Base-by-base conservation (phyloP, 345 rosid species). In the Syzygium aromaticum region DNA sequence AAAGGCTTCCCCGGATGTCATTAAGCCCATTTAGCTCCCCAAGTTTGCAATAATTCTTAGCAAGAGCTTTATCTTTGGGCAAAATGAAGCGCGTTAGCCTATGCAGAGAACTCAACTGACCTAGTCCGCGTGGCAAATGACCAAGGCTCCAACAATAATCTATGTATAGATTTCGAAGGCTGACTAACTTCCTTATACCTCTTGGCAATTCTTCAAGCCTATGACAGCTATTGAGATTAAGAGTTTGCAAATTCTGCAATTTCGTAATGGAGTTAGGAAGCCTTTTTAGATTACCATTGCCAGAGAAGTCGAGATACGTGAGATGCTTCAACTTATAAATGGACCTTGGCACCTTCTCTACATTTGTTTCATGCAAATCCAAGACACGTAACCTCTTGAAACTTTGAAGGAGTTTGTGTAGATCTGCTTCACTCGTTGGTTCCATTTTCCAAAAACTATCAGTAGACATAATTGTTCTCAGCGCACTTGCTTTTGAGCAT, bases 141-240 rank as follows among this genome's bases (percentile, higher is more conserved):
- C 67, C 6, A 61, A 61, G 17, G 12, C 0, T 1, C 7, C 0
- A 0, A n/a, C 67, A 61, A n/a, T 0, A 0, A n/a, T n/a, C 1
- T 61, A 61, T 27, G 4, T n/a, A 0, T n/a, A 59, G 30, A 59
- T 59, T 59, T 12, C 30, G 67, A 27, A 59, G 30, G 67, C 3
- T 59, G 0, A 59, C 30, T 59, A 59, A 59, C 16, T 59, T 59
- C 16, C 67, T 27, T 59, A 59, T 59, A 5, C 16, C 30, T 2
- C 2, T 27, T 5, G 67, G 16, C 30, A 59, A 25, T 25, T 59
- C 30, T 59, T 59, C 2, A 0, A 59, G 67, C 3, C 0, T 0
- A 2, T 0, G 0, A 63, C 73, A 61, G 1, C 0, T 0, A 0
- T 0, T 0, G 2, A 61, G 73, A 61, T 13, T n/a, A 13, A 61